phyloP scores from a whole-genome alignment of 202 grass and related monocot species.

The Bolboschoenoplectus hybrid region DNA sequence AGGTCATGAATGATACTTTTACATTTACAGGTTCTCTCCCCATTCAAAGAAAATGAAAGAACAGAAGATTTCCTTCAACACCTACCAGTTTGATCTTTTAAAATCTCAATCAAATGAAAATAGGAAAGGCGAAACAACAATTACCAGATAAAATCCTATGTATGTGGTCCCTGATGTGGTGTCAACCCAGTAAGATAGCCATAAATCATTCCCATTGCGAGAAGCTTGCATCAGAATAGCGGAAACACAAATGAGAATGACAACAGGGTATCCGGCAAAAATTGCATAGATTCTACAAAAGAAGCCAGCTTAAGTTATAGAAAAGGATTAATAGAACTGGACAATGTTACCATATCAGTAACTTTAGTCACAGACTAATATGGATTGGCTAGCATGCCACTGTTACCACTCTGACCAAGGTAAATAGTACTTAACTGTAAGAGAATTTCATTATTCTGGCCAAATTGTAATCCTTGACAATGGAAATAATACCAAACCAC shows the following conservation, averaged over 20 bases:
- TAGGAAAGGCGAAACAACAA: slow-evolving; percentile 4
- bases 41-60: neutral
- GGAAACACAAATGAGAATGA: slow-evolving; percentile 69
- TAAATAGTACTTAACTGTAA: neutral
- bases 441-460: neutral
- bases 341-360: neutral
- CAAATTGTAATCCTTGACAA: neutral
- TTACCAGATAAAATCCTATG: slow-evolving; percentile 92
- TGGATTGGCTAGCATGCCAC: neutral
- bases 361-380: neutral
- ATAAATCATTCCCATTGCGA: slow-evolving; percentile 97
- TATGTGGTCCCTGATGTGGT: slow-evolving; percentile 48
- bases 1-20: neutral
- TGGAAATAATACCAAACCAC: neutral
- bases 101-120: slow-evolving; percentile 17
- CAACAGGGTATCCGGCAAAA: slow-evolving; percentile 63
- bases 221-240: slow-evolving; percentile 93
- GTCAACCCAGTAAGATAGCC: slow-evolving; percentile 97
- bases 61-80: neutral
- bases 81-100: neutral
- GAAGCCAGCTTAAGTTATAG: neutral
- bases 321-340: neutral
- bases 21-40: neutral
- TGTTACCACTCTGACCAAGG: slow-evolving; percentile 11
- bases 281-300: slow-evolving; percentile 78